phyloP scores from a whole-genome alignment of 2,329 filamentous ascomycete genomes.

The Stachybotrys chartarum region DNA sequence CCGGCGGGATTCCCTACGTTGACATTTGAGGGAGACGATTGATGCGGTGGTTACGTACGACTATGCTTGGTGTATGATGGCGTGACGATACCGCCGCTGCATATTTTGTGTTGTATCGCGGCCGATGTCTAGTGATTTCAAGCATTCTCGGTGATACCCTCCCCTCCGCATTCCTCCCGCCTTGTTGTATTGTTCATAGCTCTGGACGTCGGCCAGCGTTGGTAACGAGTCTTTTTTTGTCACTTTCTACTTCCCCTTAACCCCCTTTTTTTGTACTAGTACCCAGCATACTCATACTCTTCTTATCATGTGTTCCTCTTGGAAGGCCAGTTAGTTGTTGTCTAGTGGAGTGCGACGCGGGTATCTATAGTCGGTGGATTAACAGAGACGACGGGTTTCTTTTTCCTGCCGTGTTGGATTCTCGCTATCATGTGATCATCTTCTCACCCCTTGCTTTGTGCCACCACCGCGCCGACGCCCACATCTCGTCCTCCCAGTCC shows the following conservation, averaged over 20 bases:
- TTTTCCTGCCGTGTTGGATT: neutral
- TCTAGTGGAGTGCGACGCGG: neutral
- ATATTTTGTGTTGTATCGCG: slow-evolving; percentile 10
- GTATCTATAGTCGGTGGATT: neutral
- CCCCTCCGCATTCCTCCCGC: slow-evolving; percentile 1
- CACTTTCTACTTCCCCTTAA: neutral
- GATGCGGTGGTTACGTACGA: neutral
- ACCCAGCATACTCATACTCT: neutral
- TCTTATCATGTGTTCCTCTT: neutral
- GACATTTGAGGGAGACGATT: neutral
- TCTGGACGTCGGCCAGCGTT: neutral
- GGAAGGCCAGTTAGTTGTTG: neutral
- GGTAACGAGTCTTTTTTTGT: neutral
- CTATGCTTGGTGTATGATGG: slow-evolving; percentile 8
- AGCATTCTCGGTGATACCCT: slow-evolving; percentile 27
- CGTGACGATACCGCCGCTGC: slow-evolving; percentile 9
- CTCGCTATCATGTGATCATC: neutral
- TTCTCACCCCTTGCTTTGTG: slow-evolving; percentile 17
- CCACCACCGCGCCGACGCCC: slow-evolving; percentile 21
- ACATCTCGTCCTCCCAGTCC: slow-evolving; percentile 28
- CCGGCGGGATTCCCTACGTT: neutral
- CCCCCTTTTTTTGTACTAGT: neutral
- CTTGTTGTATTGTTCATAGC: neutral
- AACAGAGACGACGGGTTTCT: neutral
- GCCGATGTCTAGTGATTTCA: slow-evolving; percentile 15